A percentile compares a stretch with the other conserved stretches of the same genome.
These are phyloP conservation scores for Parasitella parasitica DNA, from an alignment of 371 early-diverging fungal genomes.

Conservation along the genomic window DNA sequence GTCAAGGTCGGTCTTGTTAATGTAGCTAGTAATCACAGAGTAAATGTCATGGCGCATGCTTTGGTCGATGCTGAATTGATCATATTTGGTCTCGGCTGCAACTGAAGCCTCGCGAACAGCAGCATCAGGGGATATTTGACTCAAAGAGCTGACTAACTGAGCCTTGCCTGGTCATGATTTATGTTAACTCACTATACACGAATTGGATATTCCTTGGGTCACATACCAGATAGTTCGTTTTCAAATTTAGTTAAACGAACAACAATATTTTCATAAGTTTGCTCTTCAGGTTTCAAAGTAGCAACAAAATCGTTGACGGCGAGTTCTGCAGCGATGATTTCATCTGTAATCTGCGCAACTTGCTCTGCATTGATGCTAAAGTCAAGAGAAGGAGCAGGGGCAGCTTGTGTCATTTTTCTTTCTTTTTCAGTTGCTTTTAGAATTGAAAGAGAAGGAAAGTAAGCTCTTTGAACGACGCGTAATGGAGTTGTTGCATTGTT, in stretches of 20 bases:
- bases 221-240: conserved; percentile 41
- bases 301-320: conserved; percentile 52
- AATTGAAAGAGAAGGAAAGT: too few species aligned
- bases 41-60: conserved; percentile 81
- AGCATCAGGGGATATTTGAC: conserved; percentile 68
- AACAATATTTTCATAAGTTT: conserved; percentile 65
- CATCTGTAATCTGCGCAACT: conserved; percentile 32
- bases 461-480: too few species aligned
- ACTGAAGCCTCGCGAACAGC: conserved; percentile 72
- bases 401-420: conserved; percentile 30
- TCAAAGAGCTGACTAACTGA: conserved; percentile 57
- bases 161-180: conserved; percentile 32
- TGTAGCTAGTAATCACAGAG: conserved; percentile 55
- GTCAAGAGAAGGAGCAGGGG: conserved; percentile 47
- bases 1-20: conserved; percentile 52
- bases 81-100: conserved; percentile 61
- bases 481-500: too few species aligned
- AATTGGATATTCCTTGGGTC: neutral
- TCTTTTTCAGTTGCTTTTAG: too few species aligned
- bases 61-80: conserved; percentile 73
- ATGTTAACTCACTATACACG: neutral
- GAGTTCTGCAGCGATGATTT: conserved; percentile 39
- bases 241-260: conserved; percentile 53
- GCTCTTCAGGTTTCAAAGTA: conserved; percentile 46
- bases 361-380: conserved; percentile 44